Percentiles rank a stretch among this genome's conserved stretches.
These are phyloP conservation scores for Claviceps sp. DNA, from an alignment of 2,329 filamentous ascomycete genomes.

Conservation along the genomic window DNA sequence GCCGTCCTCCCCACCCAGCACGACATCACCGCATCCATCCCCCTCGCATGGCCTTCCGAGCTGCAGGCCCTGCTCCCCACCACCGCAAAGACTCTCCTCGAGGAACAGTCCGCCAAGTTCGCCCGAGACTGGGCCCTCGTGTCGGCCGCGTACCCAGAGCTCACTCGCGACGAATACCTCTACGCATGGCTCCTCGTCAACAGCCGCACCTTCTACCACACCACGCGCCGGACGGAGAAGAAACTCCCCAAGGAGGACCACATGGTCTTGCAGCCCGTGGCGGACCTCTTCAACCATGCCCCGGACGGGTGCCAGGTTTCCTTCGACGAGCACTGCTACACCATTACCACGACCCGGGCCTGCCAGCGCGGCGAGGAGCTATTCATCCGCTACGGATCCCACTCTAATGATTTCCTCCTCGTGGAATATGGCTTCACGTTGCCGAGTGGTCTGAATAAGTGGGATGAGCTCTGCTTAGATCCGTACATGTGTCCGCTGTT, in stretches of 20 bases:
- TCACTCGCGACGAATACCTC: constrained; percentile 28
- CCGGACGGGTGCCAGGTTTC: constrained; percentile 36
- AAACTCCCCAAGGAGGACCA: constrained; percentile 37
- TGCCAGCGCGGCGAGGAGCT: constrained; percentile 50
- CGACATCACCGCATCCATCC: constrained; percentile 39
- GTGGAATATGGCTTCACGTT: constrained; percentile 49
- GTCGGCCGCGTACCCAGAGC: constrained; percentile 13
- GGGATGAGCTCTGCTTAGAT: constrained; percentile 37
- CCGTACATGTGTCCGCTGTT: constrained; percentile 30
- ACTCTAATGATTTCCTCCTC: constrained; percentile 58
- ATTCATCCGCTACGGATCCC: constrained; percentile 53
- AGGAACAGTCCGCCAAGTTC: constrained; percentile 36
- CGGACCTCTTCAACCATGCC: constrained; percentile 56
- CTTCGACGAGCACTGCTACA: constrained; percentile 39
- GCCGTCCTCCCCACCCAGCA: constrained; percentile 49
- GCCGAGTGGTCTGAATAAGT: constrained; percentile 28
- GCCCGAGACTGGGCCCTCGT: constrained; percentile 26
- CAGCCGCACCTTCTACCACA: constrained; percentile 49
- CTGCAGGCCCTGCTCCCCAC: constrained; percentile 32
- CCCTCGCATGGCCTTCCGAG: constrained; percentile 31
- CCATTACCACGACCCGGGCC: constrained; percentile 34
- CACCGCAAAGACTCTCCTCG: constrained; percentile 29
- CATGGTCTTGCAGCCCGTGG: constrained; percentile 57
- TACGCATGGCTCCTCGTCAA: constrained; percentile 48
- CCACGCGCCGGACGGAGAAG: constrained; percentile 30